phyloP scores from a whole-genome alignment of 352 stramenopile species.

The Phytophthora ramorum region DNA sequence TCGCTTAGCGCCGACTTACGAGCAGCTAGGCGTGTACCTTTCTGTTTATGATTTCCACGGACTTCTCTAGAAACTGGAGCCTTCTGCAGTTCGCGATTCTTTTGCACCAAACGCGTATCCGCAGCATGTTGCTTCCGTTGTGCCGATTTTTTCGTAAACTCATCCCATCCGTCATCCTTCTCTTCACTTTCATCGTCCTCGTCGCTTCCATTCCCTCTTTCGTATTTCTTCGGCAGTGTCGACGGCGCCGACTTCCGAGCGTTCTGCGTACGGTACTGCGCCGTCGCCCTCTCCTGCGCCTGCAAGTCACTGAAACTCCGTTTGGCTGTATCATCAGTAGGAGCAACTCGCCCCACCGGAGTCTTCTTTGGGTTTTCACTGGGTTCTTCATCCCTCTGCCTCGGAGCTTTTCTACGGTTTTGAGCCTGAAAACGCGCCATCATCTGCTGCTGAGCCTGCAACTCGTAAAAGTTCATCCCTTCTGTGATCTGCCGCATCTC shows the following conservation, averaged over 20 bases:
- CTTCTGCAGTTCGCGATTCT: neutral
- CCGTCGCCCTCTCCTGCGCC: conserved; percentile 11
- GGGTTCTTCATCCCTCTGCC: neutral
- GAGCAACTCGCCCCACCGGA: neutral
- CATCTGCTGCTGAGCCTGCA: conserved; percentile 60
- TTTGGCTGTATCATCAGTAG: neutral
- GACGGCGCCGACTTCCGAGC: conserved; percentile 9
- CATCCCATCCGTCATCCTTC: conserved; percentile 22
- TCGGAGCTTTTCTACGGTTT: conserved; percentile 31
- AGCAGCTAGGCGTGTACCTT: conserved; percentile 8
- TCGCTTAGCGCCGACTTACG: conserved; percentile 14
- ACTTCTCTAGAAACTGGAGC: neutral
- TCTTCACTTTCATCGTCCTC: conserved; percentile 22
- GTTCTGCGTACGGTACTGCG: conserved; percentile 16
- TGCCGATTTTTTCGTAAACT: conserved; percentile 24
- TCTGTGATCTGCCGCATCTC: conserved; percentile 42
- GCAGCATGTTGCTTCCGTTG: conserved; percentile 11
- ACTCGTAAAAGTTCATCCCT: conserved; percentile 50
- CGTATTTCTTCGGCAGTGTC: neutral
- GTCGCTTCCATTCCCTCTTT: conserved; percentile 20
- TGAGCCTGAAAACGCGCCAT: conserved; percentile 46
- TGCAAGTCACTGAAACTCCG: conserved; percentile 11
- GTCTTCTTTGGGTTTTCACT: conserved; percentile 4
- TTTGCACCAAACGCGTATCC: neutral
- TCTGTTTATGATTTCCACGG: neutral